Percentiles rank a stretch among this genome's conserved stretches.
These are phyloP conservation scores for Heterobasidion parviporum DNA, from an alignment of 1,284 basidiomycete species.

Conservation along the genomic window DNA sequence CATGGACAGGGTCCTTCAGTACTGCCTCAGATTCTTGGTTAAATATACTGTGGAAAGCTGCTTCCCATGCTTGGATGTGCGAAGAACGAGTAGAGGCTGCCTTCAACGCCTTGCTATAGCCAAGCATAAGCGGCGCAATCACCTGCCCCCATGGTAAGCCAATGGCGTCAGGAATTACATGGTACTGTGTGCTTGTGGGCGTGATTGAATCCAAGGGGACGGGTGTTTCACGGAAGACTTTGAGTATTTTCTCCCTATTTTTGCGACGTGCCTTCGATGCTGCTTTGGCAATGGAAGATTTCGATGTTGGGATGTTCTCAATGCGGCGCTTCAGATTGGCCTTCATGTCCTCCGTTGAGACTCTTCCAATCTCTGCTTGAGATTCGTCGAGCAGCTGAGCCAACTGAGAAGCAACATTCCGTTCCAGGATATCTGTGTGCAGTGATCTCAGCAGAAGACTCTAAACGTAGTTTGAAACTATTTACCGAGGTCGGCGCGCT, in stretches of 20 bases:
- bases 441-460: no score
- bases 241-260: not conserved
- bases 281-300: constrained; percentile 4
- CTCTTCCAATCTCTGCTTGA: constrained; percentile 17
- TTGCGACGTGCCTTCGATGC: not conserved
- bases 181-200: not conserved
- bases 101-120: not conserved
- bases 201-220: not conserved
- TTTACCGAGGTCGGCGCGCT: constrained; percentile 38
- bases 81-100: not conserved
- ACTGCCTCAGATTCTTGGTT: not conserved
- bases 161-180: not conserved
- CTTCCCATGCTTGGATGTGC: not conserved
- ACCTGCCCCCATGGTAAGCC: not conserved
- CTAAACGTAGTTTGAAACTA: not conserved
- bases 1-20: not conserved
- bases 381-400: constrained; percentile 28
- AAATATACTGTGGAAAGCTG: not conserved
- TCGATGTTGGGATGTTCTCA: not conserved
- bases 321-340: not conserved
- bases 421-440: constrained; percentile 44
- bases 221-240: not conserved
- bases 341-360: constrained; percentile 10
- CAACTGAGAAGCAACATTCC: constrained; percentile 49
- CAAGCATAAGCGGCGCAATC: not conserved